Evolutionary conservation across 2,329 filamentous ascomycete species (phyloP), one percentile per base, ranked within the genome.

Genomic region (Colletotrichum lini): DNA sequence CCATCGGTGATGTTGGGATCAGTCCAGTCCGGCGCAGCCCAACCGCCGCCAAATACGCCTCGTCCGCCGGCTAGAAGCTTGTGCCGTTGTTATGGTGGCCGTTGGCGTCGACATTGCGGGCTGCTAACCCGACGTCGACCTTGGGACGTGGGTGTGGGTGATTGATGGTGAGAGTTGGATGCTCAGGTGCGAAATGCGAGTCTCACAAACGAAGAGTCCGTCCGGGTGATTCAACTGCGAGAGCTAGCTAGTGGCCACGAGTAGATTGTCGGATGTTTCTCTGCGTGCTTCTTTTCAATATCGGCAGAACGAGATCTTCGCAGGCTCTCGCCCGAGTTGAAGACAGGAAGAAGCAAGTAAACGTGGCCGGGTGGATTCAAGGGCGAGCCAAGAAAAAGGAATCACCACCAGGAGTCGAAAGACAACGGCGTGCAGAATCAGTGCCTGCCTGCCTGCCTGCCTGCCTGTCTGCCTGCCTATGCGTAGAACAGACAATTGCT

Each of bases 301-400:
- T 70, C 47, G 63, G 63, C 67, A 61, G 47, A 58, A 60, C 18
- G 47, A 53, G 54, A 65, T 65, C 44, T 69, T 56, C 52, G 15
- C 26, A 49, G 49, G 23, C 23, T 26, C 23, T 26, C 35, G 49
- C 42, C 5, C 40, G 18, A 9, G 44, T 68, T 44, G 58, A 71
- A 71, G 64, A 58, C 49, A 57, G 58, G 57, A 45, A 71, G 45
- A 71, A 71, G 57, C 59, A 71, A 71, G 54, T 44, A 62, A 70
- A 38, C 30, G 9, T 56, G 23, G 50, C 26, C 23, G 23, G 26
- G 15, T 64, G 23, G 13, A 63, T 56, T 58, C 47, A 49, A 70
- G 62, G 54, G 52, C 23, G 54, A 54, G 38, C 62, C 26, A 44
- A 65, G 53, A 65, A 70, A 54, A 30, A 9, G 7, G 7, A 65